phyloP scores from a whole-genome alignment of 2,329 filamentous ascomycete species.

The Stagonosporopsis vannaccii region DNA sequence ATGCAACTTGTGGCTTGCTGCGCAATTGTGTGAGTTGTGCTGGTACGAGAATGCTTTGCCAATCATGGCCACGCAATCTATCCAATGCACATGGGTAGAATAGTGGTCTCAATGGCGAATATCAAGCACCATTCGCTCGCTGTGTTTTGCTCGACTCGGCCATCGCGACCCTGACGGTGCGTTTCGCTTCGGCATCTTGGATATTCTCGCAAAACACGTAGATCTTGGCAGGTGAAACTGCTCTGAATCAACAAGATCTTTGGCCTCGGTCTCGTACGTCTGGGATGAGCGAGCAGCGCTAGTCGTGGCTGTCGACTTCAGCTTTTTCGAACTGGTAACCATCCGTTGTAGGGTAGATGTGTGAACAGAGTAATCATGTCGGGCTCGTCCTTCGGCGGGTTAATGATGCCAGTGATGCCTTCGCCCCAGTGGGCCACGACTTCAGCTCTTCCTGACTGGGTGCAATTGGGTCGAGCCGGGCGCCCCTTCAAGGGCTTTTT shows the following conservation, averaged over 20 bases:
- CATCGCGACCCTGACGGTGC: not conserved
- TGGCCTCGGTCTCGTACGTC: not conserved
- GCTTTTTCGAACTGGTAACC: not conserved
- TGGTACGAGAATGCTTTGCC: too few relatives aligned
- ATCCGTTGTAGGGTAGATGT: not conserved
- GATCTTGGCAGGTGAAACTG: not conserved
- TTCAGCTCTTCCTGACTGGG: not conserved
- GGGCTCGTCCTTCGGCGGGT: not conserved
- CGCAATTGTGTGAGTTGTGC: too few relatives aligned
- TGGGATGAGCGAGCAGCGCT: not conserved
- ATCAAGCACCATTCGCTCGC: too few relatives aligned
- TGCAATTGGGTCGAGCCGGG: not conserved
- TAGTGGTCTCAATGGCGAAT: too few relatives aligned
- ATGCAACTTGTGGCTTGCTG: too few relatives aligned
- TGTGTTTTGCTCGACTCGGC: not conserved
- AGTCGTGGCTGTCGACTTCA: not conserved
- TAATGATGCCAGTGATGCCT: not conserved
- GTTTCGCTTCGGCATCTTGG: not conserved
- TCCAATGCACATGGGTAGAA: too few relatives aligned
- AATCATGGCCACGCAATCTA: too few relatives aligned
- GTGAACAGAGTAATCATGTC: not conserved
- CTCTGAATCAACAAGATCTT: not conserved
- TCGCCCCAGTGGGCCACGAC: not conserved
- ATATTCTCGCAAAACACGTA: not conserved
- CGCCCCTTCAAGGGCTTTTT: not conserved